Base-by-base conservation (phyloP, 192 early-diverging fungal species). In the Mortierella antarctica region DNA sequence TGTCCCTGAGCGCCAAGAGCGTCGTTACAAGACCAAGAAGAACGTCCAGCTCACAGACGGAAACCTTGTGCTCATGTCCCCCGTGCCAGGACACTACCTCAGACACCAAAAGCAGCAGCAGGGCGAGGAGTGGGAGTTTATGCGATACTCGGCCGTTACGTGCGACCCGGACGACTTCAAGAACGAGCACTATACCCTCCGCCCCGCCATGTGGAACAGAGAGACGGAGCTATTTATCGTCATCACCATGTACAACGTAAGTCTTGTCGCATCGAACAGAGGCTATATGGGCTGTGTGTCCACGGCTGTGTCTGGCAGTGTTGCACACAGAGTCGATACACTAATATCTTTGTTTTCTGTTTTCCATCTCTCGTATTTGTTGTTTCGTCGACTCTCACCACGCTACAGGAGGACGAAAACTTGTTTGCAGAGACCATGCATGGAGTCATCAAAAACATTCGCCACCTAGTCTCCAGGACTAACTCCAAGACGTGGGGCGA, bases 111-210 rank as follows among this genome's bases (percentile, higher is more conserved):
- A 71, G 52, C 82, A 87, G 41, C 85, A 66, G 18, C 63, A 88
- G 20, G 87, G 83, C 8, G 86, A 85, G 45, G 93, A 94, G 69
- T 94, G 92, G 69, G 91, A 89, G 58, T 87, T 91, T 66, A 88
- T 93, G 85, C 80, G 90, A 77, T 94, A 95, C 72, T 93, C 91
- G 14, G 91, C 93, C 40, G 88, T 83, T 40, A 93, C 91, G 11
- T 91, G 86, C 62, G 89, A 91, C 72, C 90, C 93, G 9, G 70
- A 90, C 57, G 86, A 91, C 54, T 95, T 93, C 62, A 49, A 83
- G 62, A 70, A 83, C 17, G 72, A 85, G 41, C 77, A 83, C 20
- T 95, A 93, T 82, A 86, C 83, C 41, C 78, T 95, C 9, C 82
- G 92, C 4, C 90, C 85, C 20, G 74, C 85, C n/a, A 65, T 85